Evolutionary conservation across 495 filamentous ascomycete genomes (phyloP).

Genomic region (Trichodelitschia bisporula): DNA sequence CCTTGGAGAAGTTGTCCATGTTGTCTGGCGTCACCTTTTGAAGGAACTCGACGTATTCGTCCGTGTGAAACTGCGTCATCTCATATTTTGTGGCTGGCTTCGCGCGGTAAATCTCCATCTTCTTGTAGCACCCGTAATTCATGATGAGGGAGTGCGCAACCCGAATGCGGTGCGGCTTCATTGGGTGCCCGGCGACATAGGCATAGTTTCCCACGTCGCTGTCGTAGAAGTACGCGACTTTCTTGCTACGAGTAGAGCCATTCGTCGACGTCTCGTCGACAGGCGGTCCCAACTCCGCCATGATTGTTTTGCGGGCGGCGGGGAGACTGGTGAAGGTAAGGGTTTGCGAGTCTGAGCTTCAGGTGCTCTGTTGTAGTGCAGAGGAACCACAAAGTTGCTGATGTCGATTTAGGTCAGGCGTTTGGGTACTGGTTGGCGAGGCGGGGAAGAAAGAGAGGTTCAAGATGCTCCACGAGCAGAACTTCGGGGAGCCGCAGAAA

Average conservation of each 20-base stretch:
- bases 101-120: constrained; percentile 96
- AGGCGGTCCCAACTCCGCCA: constrained; percentile 5
- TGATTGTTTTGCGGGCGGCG: constrained; percentile 2
- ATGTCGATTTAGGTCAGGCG: neutral
- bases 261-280: constrained; percentile 3
- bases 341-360: neutral
- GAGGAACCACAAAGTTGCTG: neutral
- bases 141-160: constrained; percentile 94
- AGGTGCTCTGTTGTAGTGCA: neutral
- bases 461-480: too few relatives aligned
- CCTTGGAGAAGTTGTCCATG: constrained; percentile 80
- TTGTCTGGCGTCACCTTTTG: constrained; percentile 94
- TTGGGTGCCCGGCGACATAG: constrained; percentile 93
- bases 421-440: neutral
- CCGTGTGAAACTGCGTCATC: constrained; percentile 99
- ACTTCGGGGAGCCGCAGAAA: too few relatives aligned
- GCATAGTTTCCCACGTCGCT: constrained; percentile 94
- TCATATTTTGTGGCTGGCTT: constrained; percentile 90
- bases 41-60: constrained; percentile 97
- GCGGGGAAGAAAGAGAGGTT: too few relatives aligned
- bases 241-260: constrained; percentile 22
- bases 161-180: constrained; percentile 97
- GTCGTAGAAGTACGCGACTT: constrained; percentile 93
- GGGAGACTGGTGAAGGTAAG: constrained; percentile 2
- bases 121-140: constrained; percentile 97